These are phyloP conservation scores for Phaeotremella skinneri DNA, from an alignment of 768 basidiomycete species.

Conservation along the genomic window DNA sequence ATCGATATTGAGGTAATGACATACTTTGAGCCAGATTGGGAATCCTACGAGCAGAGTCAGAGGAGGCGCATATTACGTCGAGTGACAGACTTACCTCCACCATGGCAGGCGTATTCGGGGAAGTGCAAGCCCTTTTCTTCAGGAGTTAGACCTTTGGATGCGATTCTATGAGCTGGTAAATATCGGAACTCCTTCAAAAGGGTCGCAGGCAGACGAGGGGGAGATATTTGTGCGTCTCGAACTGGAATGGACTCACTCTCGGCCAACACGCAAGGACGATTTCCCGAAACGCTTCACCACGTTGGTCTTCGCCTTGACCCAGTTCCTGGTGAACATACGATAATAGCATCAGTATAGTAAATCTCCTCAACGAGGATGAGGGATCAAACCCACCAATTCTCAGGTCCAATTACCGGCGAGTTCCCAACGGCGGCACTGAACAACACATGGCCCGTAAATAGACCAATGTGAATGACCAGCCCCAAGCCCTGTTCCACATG, in stretches of 20 bases:
- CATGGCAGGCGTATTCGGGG: slow-evolving; percentile 39
- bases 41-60: slow-evolving; percentile 7
- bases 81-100: slow-evolving; percentile 30
- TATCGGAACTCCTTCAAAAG: neutral
- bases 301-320: slow-evolving; percentile 35
- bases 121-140: slow-evolving; percentile 30
- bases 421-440: slow-evolving; percentile 24
- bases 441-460: slow-evolving; percentile 17
- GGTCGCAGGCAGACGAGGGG: neutral
- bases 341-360: neutral
- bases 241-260: slow-evolving; percentile 25
- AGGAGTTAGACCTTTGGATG: slow-evolving; percentile 15
- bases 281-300: slow-evolving; percentile 26
- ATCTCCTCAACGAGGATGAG: neutral
- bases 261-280: slow-evolving; percentile 27
- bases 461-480: slow-evolving; percentile 14
- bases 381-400: slow-evolving; percentile 19
- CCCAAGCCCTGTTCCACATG: slow-evolving; percentile 8
- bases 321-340: slow-evolving; percentile 15
- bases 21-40: slow-evolving; percentile 28
- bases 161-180: slow-evolving; percentile 19
- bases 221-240: neutral
- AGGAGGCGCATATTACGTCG: neutral
- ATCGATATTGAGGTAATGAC: neutral
- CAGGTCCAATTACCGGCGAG: slow-evolving; percentile 17